Evolutionary conservation across 495 filamentous ascomycete species (phyloP).

Genomic region (Penicillium nucicola): DNA sequence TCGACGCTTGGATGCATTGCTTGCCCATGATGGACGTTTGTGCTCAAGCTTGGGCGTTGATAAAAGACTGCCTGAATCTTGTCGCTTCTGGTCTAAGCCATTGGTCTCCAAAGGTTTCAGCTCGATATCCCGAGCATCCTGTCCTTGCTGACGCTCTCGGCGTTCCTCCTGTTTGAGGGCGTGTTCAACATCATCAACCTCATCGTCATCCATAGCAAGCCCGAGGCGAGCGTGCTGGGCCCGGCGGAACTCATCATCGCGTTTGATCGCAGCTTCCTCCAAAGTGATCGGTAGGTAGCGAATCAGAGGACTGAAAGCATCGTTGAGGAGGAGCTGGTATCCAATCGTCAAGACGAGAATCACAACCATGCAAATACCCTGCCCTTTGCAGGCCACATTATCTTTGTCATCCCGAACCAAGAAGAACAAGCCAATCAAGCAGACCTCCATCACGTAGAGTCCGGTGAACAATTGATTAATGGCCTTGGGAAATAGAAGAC

Average conservation of each 20-base stretch:
- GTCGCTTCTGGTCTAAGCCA: conserved; percentile 15
- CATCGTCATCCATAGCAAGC: conserved; percentile 38
- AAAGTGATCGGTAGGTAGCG: conserved; percentile 91
- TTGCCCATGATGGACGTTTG: conserved; percentile 40
- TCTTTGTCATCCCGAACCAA: conserved; percentile 63
- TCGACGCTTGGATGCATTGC: conserved; percentile 36
- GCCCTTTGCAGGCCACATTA: conserved; percentile 64
- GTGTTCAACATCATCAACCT: conserved; percentile 38
- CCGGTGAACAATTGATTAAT: conserved; percentile 97
- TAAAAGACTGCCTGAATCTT: conserved; percentile 12
- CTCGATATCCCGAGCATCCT: conserved; percentile 56
- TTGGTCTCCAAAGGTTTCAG: conserved; percentile 48
- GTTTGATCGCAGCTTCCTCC: conserved; percentile 87
- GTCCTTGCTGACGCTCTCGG: conserved; percentile 32
- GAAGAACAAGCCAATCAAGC: conserved; percentile 88
- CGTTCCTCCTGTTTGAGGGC: conserved; percentile 42
- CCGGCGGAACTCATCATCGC: conserved; percentile 83
- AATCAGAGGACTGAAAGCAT: conserved; percentile 82
- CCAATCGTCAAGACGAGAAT: conserved; percentile 65
- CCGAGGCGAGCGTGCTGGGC: conserved; percentile 63
- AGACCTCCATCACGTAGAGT: conserved; percentile 91
- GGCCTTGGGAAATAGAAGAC: conserved; percentile 85
- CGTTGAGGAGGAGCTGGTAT: conserved; percentile 79
- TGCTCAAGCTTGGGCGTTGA: conserved; percentile 16
- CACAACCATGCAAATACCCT: conserved; percentile 88